phyloP scores from a whole-genome alignment of 78 protist species.

The Dictyostelium citrinum region DNA sequence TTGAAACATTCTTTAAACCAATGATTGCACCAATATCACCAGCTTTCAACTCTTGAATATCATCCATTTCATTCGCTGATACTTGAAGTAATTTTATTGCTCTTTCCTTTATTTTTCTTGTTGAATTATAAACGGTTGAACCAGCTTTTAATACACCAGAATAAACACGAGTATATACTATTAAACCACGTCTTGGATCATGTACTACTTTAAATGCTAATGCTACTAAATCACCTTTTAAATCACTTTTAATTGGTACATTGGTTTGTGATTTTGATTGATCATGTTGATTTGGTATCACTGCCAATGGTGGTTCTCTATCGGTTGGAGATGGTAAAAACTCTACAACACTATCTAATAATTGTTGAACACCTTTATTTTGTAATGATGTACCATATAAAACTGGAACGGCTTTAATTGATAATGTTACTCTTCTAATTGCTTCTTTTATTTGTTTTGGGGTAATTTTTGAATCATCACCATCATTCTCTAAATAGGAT shows the following conservation, averaged over 20 bases:
- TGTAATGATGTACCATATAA: slow-evolving; percentile 84
- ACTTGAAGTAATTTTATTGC: slow-evolving; percentile 40
- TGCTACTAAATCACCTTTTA: slow-evolving; percentile 61
- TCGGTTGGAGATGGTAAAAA: slow-evolving; percentile 95
- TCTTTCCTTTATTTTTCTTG: slow-evolving; percentile 54
- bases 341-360: slow-evolving; percentile 89
- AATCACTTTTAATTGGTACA: background rate
- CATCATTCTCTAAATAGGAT: slow-evolving; percentile 20
- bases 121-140: slow-evolving; percentile 7
- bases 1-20: slow-evolving; percentile 73
- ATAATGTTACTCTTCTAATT: slow-evolving; percentile 51
- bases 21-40: slow-evolving; percentile 85
- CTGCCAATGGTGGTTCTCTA: slow-evolving; percentile 42
- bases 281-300: background rate
- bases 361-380: slow-evolving; percentile 94
- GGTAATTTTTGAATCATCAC: background rate
- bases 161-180: slow-evolving; percentile 88
- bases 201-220: slow-evolving; percentile 91
- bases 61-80: slow-evolving; percentile 67
- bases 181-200: slow-evolving; percentile 75
- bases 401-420: slow-evolving; percentile 51
- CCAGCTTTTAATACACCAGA: slow-evolving; percentile 71
- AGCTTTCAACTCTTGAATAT: slow-evolving; percentile 63
- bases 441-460: slow-evolving; percentile 1
- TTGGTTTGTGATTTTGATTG: background rate